Base-by-base conservation (phyloP, 768 basidiomycete species). In the Mycena haematopus region DNA sequence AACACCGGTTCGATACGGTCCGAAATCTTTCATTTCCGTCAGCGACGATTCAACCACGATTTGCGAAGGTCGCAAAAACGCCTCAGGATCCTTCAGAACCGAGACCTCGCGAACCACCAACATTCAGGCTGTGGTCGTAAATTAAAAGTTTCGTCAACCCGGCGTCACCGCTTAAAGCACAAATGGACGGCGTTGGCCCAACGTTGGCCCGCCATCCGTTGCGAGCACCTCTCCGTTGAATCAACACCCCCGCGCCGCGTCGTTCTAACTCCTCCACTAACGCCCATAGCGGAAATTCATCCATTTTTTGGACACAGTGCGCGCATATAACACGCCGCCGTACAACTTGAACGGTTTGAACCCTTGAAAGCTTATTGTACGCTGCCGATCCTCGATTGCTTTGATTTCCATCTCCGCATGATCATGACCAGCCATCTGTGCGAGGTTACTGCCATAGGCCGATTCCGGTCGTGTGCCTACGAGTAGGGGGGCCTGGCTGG, bases 341-440 rank as follows among this genome's bases (percentile, higher is more conserved):
- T 31, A 42, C 53, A 25, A 21, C 11, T 21, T 52, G 35, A 24
- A 52, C 46, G 29, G 25, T n/a, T n/a, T 31, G 7, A 15, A 50
- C 57, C 59, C 55, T 60, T 52, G 51, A 58, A 65, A 65, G 64
- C 38, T 65, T 60, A 42, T 33, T 54, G 24, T 33, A 55, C 52
- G 56, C 44, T 58, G 62, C 2, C 35, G 45, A 61, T 57, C 59
- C 24, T 45, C 40, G 21, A 21, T 36, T 49, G 29, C 19, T 45
- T 49, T 33, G 45, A 33, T 56, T 25, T 27, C 36, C 51, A 58
- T 63, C 62, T 45, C 19, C 25, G 45, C 8, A 13, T 27, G 15
- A 19, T 14, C 7, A 4, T 14, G 45, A 42, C 40, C 49, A 56
- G 21, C 29, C 35, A 58, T 58, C n/a, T 57, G 50, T 17, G 50